Evolutionary conservation across 164 flowering plant genomes (phyloP).

Genomic region (Vitis riparia): DNA sequence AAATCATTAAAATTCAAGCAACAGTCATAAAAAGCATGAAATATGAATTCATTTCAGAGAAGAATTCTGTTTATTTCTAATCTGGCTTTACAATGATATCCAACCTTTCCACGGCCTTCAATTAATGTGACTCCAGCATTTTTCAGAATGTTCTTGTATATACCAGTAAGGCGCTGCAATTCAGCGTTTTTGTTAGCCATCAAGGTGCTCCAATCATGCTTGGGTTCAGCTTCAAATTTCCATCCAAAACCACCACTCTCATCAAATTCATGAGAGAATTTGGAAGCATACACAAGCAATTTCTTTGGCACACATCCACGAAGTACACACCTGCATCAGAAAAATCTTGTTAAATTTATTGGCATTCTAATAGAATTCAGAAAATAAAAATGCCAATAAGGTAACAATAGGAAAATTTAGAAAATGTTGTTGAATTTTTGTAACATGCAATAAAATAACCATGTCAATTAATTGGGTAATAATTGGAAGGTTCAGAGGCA

Average conservation of each 20-base stretch:
- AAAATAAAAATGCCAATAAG: not conserved
- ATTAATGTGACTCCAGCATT: conserved; percentile 79
- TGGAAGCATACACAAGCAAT: conserved; percentile 82
- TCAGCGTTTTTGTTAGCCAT: conserved; percentile 98
- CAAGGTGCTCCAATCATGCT: conserved; percentile 91
- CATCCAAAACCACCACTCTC: conserved; percentile 96
- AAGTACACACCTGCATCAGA: conserved; percentile 77
- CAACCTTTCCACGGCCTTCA: conserved; percentile 99
- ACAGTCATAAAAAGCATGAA: not conserved
- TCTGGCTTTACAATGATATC: conserved; percentile 23
- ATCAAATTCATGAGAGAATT: conserved; percentile 91
- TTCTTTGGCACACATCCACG: conserved; percentile 99
- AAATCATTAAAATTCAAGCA: conserved; percentile 10
- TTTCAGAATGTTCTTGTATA: conserved; percentile 83
- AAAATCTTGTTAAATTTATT: not conserved
- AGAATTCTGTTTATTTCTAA: conserved; percentile 5
- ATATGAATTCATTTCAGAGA: not conserved
- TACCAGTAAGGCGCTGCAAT: conserved; percentile 89
- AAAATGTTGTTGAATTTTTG: too few relatives aligned
- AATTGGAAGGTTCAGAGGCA: too few relatives aligned
- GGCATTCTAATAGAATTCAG: not conserved
- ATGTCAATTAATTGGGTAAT: too few relatives aligned
- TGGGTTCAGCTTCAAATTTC: conserved; percentile 82
- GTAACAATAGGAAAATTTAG: too few relatives aligned
- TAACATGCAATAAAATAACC: too few relatives aligned